Evolutionary conservation across 2,329 filamentous ascomycete species (phyloP).

Genomic region (Sphaerulina vaccinii): DNA sequence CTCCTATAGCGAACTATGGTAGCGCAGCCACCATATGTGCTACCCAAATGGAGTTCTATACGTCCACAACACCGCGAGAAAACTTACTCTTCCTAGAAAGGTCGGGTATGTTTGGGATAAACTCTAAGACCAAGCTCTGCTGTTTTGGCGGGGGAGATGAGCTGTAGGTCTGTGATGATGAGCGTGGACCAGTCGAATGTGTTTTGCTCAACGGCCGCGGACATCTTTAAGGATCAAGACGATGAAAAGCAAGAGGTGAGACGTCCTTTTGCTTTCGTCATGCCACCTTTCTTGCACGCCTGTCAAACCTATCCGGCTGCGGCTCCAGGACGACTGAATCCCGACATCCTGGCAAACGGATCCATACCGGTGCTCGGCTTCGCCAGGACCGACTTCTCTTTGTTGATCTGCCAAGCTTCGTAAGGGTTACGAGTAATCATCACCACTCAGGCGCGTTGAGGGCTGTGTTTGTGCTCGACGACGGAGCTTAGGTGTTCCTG

Average conservation of each 20-base stretch:
- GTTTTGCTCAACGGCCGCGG: background rate
- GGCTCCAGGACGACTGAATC: background rate
- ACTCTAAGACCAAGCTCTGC: background rate
- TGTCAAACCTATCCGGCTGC: background rate
- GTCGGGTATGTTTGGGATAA: background rate
- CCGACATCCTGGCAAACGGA: background rate
- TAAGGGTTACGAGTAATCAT: background rate
- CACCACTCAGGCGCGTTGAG: background rate
- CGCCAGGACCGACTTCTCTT: background rate
- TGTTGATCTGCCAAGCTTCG: background rate
- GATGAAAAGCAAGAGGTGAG: background rate
- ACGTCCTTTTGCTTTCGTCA: background rate
- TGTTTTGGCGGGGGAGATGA: background rate
- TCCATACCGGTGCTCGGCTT: background rate
- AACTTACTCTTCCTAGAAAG: background rate
- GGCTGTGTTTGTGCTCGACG: conserved; percentile 7
- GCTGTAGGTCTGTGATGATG: background rate
- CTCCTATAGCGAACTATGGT: background rate
- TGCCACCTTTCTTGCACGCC: background rate
- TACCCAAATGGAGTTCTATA: background rate
- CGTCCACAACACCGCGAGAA: background rate
- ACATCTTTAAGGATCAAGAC: background rate
- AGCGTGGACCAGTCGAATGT: background rate
- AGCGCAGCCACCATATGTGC: background rate
- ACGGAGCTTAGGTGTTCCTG: conserved; percentile 10